Evolutionary conservation across 306 rosid genomes (phyloP).

Genomic region (Gastrolobium bilobum): DNA sequence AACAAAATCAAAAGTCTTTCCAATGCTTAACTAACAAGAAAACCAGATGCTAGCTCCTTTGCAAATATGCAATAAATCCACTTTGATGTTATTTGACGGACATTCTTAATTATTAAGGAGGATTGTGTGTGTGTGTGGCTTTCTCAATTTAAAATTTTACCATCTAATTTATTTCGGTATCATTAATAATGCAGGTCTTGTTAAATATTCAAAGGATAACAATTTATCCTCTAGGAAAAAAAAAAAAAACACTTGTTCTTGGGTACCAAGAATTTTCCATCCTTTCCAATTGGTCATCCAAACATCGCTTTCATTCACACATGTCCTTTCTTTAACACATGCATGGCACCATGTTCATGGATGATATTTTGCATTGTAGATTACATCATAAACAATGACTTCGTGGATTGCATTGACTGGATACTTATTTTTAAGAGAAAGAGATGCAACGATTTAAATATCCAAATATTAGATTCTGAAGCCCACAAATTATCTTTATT

Average conservation of each 20-base stretch:
- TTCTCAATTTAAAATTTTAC: not conserved
- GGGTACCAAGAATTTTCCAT: too few relatives aligned
- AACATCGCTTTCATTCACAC: not conserved
- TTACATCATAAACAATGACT: constrained; percentile 30
- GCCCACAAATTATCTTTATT: constrained; percentile 47
- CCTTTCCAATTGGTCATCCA: not conserved
- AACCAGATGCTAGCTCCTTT: constrained; percentile 40
- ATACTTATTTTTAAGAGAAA: not conserved
- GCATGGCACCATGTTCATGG: constrained; percentile 26
- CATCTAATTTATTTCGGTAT: not conserved
- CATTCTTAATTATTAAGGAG: not conserved
- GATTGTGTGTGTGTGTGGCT: not conserved
- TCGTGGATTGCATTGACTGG: constrained; percentile 35
- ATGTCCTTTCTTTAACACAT: constrained; percentile 39
- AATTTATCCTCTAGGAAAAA: too few relatives aligned
- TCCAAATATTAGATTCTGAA: constrained; percentile 46
- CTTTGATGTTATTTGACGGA: not conserved
- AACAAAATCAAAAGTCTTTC: constrained; percentile 56
- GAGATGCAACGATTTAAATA: constrained; percentile 1
- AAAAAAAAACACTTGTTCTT: too few relatives aligned
- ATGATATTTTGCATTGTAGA: constrained; percentile 18
- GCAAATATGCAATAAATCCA: constrained; percentile 10
- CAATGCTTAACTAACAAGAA: constrained; percentile 73
- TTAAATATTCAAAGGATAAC: not conserved
- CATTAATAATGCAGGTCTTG: not conserved